These are phyloP conservation scores for Echinosophora koreensis DNA, from an alignment of 306 rosid genomes.

Conservation along the genomic window DNA sequence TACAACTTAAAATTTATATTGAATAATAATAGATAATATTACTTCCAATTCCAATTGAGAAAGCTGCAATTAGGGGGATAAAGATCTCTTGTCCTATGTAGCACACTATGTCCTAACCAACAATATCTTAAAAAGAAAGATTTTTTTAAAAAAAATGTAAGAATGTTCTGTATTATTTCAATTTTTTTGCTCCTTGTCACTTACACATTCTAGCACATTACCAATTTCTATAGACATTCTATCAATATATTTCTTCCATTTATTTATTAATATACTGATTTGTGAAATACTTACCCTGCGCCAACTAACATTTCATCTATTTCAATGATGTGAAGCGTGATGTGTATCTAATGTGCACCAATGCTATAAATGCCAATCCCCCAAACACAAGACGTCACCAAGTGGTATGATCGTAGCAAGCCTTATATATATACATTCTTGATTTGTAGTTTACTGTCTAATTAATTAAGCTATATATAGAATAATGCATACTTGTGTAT, in stretches of 20 bases:
- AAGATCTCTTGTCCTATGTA: too few species aligned
- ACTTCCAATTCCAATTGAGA: too few species aligned
- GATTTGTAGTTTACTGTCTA: neutral
- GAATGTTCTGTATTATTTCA: neutral
- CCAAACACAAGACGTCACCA: slow-evolving; percentile 1
- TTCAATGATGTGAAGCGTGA: slow-evolving; percentile 38
- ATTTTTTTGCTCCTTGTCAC: neutral
- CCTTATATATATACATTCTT: neutral
- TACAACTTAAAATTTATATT: too few species aligned
- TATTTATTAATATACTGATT: neutral
- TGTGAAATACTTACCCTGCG: neutral
- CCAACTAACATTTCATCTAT: slow-evolving; percentile 37
- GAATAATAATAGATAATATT: too few species aligned
- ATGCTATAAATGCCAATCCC: too few species aligned
- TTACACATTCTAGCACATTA: neutral
- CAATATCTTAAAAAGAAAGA: too few species aligned
- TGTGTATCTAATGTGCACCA: slow-evolving; percentile 35
- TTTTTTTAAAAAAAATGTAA: neutral
- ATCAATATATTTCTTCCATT: neutral
- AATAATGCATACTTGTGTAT: neutral
- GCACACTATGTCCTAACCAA: too few species aligned
- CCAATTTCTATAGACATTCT: neutral
- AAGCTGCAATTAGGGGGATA: too few species aligned
- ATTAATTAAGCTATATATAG: neutral
- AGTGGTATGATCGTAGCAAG: slow-evolving; percentile 40